Percentiles rank a stretch among this genome's conserved stretches.
Evolutionary conservation across 2,329 filamentous ascomycete genomes (phyloP).

Genomic region (Verticillium isaacii): DNA sequence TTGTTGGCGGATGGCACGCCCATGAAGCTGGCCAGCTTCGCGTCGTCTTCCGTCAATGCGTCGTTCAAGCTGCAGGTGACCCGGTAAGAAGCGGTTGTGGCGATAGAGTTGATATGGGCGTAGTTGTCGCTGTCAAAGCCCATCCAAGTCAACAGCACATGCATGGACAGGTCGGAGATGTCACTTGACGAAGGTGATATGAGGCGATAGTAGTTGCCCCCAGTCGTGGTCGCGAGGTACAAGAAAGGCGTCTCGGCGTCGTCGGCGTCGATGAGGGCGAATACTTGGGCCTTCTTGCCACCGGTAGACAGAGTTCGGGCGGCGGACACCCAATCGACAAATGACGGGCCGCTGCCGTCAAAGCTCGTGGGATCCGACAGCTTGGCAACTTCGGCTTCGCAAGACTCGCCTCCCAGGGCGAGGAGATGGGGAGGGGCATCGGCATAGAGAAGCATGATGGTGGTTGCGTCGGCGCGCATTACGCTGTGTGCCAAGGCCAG

Average conservation of each 20-base stretch:
- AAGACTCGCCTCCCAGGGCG: constrained; percentile 21
- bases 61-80: not conserved
- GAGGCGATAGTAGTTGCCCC: constrained; percentile 33
- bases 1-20: not conserved
- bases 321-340: constrained; percentile 39
- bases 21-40: constrained; percentile 1
- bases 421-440: constrained; percentile 42
- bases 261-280: constrained; percentile 29
- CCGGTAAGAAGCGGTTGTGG: not conserved
- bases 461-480: constrained; percentile 43
- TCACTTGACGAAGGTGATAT: constrained; percentile 5
- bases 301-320: constrained; percentile 26
- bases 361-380: constrained; percentile 14
- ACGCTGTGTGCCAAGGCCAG: constrained; percentile 39
- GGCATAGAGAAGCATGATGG: constrained; percentile 42
- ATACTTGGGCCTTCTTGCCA: constrained; percentile 36
- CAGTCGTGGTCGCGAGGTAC: constrained; percentile 36
- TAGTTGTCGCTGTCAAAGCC: constrained; percentile 23
- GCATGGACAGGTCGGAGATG: constrained; percentile 36
- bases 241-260: constrained; percentile 27
- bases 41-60: constrained; percentile 2
- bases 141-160: constrained; percentile 39
- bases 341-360: constrained; percentile 26
- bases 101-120: not conserved
- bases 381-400: constrained; percentile 8